These are phyloP conservation scores for Carex myosuroides DNA, from an alignment of 176 grass and related monocot species.

Conservation along the genomic window DNA sequence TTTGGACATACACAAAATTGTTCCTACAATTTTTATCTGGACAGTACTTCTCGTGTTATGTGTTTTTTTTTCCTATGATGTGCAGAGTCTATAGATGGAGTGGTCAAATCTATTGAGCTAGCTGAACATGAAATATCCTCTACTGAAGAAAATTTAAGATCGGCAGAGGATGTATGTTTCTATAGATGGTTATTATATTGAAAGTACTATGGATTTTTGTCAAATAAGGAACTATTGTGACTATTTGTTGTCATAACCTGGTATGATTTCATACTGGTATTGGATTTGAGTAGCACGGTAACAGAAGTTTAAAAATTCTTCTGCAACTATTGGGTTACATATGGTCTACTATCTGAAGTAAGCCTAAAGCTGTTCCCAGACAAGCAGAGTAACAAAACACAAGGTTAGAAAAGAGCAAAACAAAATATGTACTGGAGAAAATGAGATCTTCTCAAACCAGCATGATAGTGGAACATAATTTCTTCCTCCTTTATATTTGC, in stretches of 20 bases:
- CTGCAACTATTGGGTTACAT: neutral
- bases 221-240: neutral
- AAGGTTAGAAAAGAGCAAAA: neutral
- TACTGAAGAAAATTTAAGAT: slow-evolving; percentile 47
- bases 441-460: neutral
- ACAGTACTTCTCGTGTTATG: neutral
- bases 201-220: neutral
- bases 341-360: neutral
- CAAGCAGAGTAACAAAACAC: neutral
- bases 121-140: slow-evolving; percentile 45
- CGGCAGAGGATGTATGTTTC: slow-evolving; percentile 48
- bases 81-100: slow-evolving; percentile 47
- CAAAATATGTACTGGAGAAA: neutral
- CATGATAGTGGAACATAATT: neutral
- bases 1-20: neutral
- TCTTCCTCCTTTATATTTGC: neutral
- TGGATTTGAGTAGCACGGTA: neutral
- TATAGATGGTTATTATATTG: neutral
- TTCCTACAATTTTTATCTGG: neutral
- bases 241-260: neutral
- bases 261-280: neutral
- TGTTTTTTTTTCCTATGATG: slow-evolving; percentile 1
- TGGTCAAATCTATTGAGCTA: slow-evolving; percentile 33
- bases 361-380: neutral
- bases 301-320: neutral